Evolutionary conservation across 106 monocot species (phyloP).

Genomic region (Agapanthus africanus): DNA sequence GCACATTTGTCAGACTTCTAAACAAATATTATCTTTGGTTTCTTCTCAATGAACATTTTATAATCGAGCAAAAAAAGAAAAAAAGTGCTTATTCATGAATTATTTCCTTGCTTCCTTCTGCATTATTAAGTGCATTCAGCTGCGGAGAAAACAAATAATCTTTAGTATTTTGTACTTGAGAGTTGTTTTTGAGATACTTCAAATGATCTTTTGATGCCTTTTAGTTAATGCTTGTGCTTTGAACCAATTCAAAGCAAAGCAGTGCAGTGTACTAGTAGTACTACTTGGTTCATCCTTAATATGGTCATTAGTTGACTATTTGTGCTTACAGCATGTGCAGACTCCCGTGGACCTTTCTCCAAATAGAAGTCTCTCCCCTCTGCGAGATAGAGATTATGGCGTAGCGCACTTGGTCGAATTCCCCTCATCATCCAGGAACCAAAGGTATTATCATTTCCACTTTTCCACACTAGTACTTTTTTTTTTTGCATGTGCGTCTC

Average conservation of each 20-base stretch:
- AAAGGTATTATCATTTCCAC: constrained; percentile 3
- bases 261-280: background rate
- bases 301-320: no score
- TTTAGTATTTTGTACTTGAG: no score
- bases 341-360: background rate
- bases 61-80: no score
- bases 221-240: background rate
- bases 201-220: no score
- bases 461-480: background rate
- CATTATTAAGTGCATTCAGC: background rate
- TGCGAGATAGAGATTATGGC: constrained; percentile 1
- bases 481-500: no score
- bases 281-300: background rate
- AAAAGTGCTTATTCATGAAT: background rate
- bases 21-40: no score
- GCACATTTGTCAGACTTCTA: no score
- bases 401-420: constrained; percentile 1
- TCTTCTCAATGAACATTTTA: no score
- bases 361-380: constrained; percentile 9
- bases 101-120: background rate
- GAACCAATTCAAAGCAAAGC: background rate
- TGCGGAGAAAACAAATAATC: background rate
- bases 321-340: background rate
- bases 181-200: no score
- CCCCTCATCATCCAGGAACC: background rate